phyloP scores from a whole-genome alignment of 2,329 filamentous ascomycete genomes.

The Pseudogymnoascus sp. region DNA sequence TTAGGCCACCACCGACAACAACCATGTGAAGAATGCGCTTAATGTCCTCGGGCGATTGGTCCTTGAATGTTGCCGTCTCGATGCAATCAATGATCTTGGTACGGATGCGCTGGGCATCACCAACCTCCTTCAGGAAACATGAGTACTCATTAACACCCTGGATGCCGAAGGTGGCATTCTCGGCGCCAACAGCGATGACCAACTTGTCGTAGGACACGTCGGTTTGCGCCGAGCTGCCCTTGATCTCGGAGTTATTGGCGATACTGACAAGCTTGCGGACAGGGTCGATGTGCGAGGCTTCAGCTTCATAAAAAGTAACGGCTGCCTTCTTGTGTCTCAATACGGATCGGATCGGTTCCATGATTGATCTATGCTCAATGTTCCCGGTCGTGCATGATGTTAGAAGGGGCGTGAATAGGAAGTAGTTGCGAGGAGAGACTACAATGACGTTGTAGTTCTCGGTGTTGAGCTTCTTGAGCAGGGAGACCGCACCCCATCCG shows the following conservation, averaged over 20 bases:
- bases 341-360: conserved; percentile 97
- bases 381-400: conserved; percentile 95
- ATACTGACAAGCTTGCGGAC: conserved; percentile 83
- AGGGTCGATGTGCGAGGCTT: conserved; percentile 90
- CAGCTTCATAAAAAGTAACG: conserved; percentile 96
- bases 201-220: conserved; percentile 98
- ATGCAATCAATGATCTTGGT: conserved; percentile 99
- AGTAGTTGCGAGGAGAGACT: conserved; percentile 97
- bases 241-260: conserved; percentile 86
- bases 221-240: conserved; percentile 70
- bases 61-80: conserved; percentile 97
- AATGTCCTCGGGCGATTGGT: conserved; percentile 77
- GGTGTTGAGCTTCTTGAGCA: conserved; percentile 97
- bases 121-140: conserved; percentile 98
- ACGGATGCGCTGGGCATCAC: conserved; percentile 89
- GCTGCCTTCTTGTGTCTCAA: conserved; percentile 86
- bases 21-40: conserved; percentile 98
- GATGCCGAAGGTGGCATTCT: conserved; percentile 98
- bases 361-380: conserved; percentile 98
- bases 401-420: conserved; percentile 95
- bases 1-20: conserved; percentile 85
- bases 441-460: conserved; percentile 99
- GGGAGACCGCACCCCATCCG: conserved; percentile 91
- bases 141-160: conserved; percentile 90
- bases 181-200: conserved; percentile 90